A percentile compares a stretch with the other conserved stretches of the same genome.
phyloP scores from a whole-genome alignment of 108 stramenopile genomes.

The Nitzschia inconspicua region DNA sequence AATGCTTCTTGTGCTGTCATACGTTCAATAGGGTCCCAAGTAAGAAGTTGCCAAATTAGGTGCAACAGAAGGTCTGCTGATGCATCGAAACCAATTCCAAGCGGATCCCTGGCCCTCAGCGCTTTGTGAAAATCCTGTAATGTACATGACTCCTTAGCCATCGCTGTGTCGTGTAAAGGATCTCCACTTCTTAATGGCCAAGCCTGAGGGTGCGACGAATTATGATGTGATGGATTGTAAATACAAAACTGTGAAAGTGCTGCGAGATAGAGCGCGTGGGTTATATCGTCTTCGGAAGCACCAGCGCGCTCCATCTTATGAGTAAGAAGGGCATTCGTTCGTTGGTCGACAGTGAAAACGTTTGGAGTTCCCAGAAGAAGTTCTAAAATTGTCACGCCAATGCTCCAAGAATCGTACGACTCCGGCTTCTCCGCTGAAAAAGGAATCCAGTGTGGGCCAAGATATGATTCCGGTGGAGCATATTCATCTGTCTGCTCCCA shows the following conservation, averaged over 20 bases:
- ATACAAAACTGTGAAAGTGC: conserved; percentile 85
- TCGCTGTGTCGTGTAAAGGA: conserved; percentile 55
- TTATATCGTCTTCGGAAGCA: conserved; percentile 57
- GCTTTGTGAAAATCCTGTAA: conserved; percentile 81
- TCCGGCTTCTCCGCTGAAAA: conserved; percentile 51
- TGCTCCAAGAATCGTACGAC: conserved; percentile 82
- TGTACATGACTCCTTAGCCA: conserved; percentile 54
- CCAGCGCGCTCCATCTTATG: conserved; percentile 65
- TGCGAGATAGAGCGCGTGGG: conserved; percentile 70
- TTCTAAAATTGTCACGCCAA: conserved; percentile 86
- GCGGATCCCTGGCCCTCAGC: conserved; percentile 70
- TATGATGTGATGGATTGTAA: conserved; percentile 45
- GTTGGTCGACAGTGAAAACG: conserved; percentile 91
- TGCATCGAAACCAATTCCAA: conserved; percentile 74
- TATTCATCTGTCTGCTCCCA: conserved; percentile 79
- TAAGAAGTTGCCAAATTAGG: conserved; percentile 76
- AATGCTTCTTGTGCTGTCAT: conserved; percentile 69
- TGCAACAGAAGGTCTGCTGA: conserved; percentile 60
- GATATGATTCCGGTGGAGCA: conserved; percentile 73
- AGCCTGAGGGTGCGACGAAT: conserved; percentile 13
- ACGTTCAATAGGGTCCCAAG: conserved; percentile 68
- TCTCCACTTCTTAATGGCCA: conserved; percentile 75
- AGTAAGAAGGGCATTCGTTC: conserved; percentile 83
- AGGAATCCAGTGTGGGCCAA: conserved; percentile 52
- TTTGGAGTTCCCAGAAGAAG: conserved; percentile 91